These are phyloP conservation scores for Lactarius evosmus DNA, from an alignment of 768 basidiomycete genomes.

Conservation along the genomic window DNA sequence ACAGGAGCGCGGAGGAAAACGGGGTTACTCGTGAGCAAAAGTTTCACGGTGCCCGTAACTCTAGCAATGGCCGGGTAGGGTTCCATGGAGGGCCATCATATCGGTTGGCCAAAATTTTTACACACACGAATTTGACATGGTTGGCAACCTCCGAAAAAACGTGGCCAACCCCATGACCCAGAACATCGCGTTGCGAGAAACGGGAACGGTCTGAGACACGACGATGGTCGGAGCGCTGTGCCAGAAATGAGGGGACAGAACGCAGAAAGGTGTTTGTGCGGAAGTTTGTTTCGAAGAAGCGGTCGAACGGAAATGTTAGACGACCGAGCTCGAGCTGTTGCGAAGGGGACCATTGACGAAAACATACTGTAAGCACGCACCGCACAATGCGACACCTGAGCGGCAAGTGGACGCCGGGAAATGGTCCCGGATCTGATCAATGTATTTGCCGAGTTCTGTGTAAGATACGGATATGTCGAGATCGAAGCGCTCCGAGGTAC, in stretches of 20 bases:
- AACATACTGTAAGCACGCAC: slow-evolving; percentile 15
- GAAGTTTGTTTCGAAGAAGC: slow-evolving; percentile 11
- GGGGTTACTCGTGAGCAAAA: slow-evolving; percentile 1
- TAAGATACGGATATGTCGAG: slow-evolving; percentile 6
- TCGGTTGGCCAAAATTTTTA: slow-evolving; percentile 22
- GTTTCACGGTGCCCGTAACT: slow-evolving; percentile 22
- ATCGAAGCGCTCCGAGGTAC: not conserved
- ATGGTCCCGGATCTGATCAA: not conserved
- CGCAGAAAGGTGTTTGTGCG: slow-evolving; percentile 16
- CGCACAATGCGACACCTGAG: slow-evolving; percentile 13
- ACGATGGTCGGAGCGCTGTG: slow-evolving; percentile 15
- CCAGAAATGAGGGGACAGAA: slow-evolving; percentile 12
- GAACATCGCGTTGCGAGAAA: not conserved
- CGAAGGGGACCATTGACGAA: slow-evolving; percentile 16
- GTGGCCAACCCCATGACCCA: slow-evolving; percentile 17
- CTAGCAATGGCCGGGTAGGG: slow-evolving; percentile 15
- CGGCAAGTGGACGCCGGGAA: not conserved
- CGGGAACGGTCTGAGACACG: slow-evolving; percentile 13
- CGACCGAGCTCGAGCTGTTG: slow-evolving; percentile 5
- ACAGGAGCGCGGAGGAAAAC: slow-evolving; percentile 8
- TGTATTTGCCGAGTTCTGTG: slow-evolving; percentile 8
- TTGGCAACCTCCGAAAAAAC: slow-evolving; percentile 21
- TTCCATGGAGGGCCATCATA: slow-evolving; percentile 8
- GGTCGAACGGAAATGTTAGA: slow-evolving; percentile 10
- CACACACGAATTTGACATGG: slow-evolving; percentile 24